Percentiles rank a stretch among this genome's conserved stretches.
phyloP scores from a whole-genome alignment of 257 asterid genomes.

The Henckelia pumila region DNA sequence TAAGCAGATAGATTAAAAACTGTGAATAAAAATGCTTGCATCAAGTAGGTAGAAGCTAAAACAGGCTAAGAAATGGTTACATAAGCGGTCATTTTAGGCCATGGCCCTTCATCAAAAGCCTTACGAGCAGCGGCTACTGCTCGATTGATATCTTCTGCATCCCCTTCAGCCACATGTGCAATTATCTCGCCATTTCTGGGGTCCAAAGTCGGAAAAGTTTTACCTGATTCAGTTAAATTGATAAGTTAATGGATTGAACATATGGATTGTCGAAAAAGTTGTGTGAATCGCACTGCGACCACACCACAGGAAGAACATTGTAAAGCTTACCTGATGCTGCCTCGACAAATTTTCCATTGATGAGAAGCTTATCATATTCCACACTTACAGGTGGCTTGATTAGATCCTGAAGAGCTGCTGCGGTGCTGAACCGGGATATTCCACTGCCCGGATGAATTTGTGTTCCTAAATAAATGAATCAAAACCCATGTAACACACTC shows the following conservation, averaged over 20 bases:
- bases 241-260: slow-evolving; percentile 19
- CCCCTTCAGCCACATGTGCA: slow-evolving; percentile 90
- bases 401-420: slow-evolving; percentile 69
- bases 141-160: slow-evolving; percentile 72
- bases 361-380: slow-evolving; percentile 71
- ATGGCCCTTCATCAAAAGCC: slow-evolving; percentile 96
- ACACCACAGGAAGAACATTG: background rate
- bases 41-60: background rate
- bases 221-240: slow-evolving; percentile 46
- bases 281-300: no score
- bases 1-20: slow-evolving; percentile 7
- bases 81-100: slow-evolving; percentile 94
- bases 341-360: slow-evolving; percentile 83
- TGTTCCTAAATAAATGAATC: slow-evolving; percentile 46
- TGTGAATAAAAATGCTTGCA: background rate
- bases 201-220: slow-evolving; percentile 81
- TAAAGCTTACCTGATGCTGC: slow-evolving; percentile 71
- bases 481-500: background rate
- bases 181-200: slow-evolving; percentile 90
- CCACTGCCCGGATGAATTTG: slow-evolving; percentile 38
- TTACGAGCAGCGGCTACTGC: slow-evolving; percentile 94
- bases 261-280: no score
- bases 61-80: slow-evolving; percentile 34
- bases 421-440: slow-evolving; percentile 54
- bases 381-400: slow-evolving; percentile 75